Conservation (phyloP, 805 yeast species). For the Candida incommunis region DNA sequence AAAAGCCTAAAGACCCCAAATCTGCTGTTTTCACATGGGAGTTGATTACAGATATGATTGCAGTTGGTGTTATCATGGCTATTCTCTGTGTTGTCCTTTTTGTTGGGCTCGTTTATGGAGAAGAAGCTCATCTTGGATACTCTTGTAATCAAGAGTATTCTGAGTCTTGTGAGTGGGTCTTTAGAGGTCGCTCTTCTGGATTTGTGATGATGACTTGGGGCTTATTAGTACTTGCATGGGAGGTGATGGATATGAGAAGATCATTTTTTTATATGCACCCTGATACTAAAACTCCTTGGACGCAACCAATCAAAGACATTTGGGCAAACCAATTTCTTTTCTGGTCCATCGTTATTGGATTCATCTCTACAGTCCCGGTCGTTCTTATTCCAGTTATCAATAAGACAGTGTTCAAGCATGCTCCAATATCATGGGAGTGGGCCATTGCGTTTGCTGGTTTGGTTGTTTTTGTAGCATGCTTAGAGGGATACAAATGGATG, state of each 20-base stretch:
- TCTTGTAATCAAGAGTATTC: constrained; percentile 43
- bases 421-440: constrained; percentile 67
- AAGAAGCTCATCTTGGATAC: constrained; percentile 51
- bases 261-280: constrained; percentile 64
- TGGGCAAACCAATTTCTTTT: constrained; percentile 67
- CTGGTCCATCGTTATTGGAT: constrained; percentile 67
- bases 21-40: constrained; percentile 51
- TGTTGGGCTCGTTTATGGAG: constrained; percentile 50
- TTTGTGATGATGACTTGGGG: constrained; percentile 82
- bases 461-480: constrained; percentile 41
- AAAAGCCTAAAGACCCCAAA: constrained; percentile 45
- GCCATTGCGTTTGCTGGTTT: constrained; percentile 49
- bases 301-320: constrained; percentile 46
- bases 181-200: constrained; percentile 60
- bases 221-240: constrained; percentile 72
- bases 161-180: constrained; percentile 44
- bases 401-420: constrained; percentile 57
- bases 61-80: constrained; percentile 66
- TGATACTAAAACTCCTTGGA: constrained; percentile 43
- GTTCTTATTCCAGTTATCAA: constrained; percentile 84
- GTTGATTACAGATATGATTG: constrained; percentile 52
- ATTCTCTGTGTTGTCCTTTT: constrained; percentile 53
- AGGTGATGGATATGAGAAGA: constrained; percentile 56
- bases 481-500: constrained; percentile 52
- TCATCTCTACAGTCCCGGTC: constrained; percentile 62